phyloP scores from a whole-genome alignment of 768 basidiomycete species.

The Bullera alba region DNA sequence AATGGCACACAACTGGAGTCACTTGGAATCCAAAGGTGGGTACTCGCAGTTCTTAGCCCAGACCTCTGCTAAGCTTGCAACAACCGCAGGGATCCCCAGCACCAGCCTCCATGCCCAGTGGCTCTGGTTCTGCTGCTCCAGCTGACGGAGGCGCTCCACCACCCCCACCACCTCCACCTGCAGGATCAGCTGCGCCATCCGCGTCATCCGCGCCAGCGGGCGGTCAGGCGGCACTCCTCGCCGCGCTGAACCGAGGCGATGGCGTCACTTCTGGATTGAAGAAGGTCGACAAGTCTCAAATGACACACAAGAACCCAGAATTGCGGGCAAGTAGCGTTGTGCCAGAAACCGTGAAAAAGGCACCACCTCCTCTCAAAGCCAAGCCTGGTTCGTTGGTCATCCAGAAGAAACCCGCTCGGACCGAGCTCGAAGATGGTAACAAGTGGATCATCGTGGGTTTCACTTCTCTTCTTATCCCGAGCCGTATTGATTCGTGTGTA shows the following conservation, averaged over 20 bases:
- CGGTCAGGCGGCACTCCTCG: conserved; percentile 63
- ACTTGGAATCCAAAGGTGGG: conserved; percentile 78
- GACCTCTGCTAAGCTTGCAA: neutral
- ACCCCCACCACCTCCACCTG: conserved; percentile 49
- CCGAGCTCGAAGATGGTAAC: conserved; percentile 71
- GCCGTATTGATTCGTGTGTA: neutral
- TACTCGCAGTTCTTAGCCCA: neutral
- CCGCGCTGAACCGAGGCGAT: conserved; percentile 80
- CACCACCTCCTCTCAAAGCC: conserved; percentile 51
- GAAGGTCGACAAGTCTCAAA: conserved; percentile 91
- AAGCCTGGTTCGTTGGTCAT: conserved; percentile 57
- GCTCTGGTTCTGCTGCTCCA: conserved; percentile 15
- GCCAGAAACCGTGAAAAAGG: conserved; percentile 46
- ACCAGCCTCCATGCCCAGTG: conserved; percentile 34
- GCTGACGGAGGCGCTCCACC: conserved; percentile 47
- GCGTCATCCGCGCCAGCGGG: conserved; percentile 51
- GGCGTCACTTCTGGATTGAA: conserved; percentile 82
- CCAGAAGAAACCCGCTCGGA: conserved; percentile 82
- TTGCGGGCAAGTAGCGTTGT: conserved; percentile 58
- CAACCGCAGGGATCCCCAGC: conserved; percentile 36
- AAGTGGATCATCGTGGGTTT: conserved; percentile 82
- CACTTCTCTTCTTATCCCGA: conserved; percentile 40
- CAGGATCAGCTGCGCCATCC: conserved; percentile 30
- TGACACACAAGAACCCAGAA: conserved; percentile 97
- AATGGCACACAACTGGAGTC: conserved; percentile 78